A percentile compares a stretch with the other conserved stretches of the same genome.
These are phyloP conservation scores for Holtermannia corniformis DNA, from an alignment of 768 basidiomycete species.

Conservation along the genomic window DNA sequence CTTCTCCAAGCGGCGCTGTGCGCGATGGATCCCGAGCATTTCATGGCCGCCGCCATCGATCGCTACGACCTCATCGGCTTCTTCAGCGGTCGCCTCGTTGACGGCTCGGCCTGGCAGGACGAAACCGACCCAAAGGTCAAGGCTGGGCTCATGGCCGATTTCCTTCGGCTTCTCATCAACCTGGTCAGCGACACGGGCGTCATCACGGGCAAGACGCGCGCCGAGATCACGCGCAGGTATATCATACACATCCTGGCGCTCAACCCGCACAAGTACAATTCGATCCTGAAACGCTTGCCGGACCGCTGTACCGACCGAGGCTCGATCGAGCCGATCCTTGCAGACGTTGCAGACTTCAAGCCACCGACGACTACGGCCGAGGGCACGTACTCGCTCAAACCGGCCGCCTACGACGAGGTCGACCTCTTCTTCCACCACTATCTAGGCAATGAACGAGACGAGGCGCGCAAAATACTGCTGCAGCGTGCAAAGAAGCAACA, in stretches of 20 bases:
- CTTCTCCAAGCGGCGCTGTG: constrained; percentile 77
- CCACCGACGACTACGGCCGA: constrained; percentile 65
- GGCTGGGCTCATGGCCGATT: constrained; percentile 71
- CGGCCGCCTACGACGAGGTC: constrained; percentile 72
- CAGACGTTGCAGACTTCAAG: constrained; percentile 69
- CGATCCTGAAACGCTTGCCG: constrained; percentile 79
- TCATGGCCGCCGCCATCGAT: constrained; percentile 79
- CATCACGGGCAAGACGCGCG: constrained; percentile 58
- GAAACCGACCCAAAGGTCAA: constrained; percentile 20
- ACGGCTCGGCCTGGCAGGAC: constrained; percentile 13
- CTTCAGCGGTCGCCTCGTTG: constrained; percentile 49
- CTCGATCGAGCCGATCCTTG: constrained; percentile 67
- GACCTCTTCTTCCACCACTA: constrained; percentile 96
- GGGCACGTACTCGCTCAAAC: constrained; percentile 80
- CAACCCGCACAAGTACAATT: constrained; percentile 78
- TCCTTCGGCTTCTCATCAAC: constrained; percentile 75
- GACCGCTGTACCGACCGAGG: constrained; percentile 79
- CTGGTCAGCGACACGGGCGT: constrained; percentile 73
- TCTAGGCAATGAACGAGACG: constrained; percentile 82
- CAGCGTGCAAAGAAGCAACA: constrained; percentile 58
- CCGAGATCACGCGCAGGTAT: constrained; percentile 63
- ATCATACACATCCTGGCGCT: constrained; percentile 84
- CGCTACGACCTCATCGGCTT: constrained; percentile 73
- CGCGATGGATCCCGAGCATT: constrained; percentile 61
- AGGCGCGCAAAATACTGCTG: constrained; percentile 65